Base-by-base conservation (phyloP, 352 stramenopile genomes). In the Pythium vanterpoolii region DNA sequence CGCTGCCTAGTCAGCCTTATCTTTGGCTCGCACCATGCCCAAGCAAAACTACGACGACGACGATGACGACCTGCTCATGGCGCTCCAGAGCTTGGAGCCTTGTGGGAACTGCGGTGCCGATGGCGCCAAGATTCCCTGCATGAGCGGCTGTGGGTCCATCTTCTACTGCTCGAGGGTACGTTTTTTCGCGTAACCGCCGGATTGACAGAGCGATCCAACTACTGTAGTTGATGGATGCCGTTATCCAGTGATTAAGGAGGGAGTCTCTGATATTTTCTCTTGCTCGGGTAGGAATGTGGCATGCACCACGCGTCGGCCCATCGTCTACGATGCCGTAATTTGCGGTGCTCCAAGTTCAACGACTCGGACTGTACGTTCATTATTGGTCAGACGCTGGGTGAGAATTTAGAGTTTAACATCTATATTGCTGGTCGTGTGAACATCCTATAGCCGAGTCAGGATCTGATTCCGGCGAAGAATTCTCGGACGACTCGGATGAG, bases 341-440 rank as follows among this genome's bases (percentile, higher is more conserved):
- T 95, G 54, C 83, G 85, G 6, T 95, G 81, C 67, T 92, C 85
- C 58, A 95, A 95, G 69, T 95, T 95, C 44, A 93, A 95, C 62
- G 85, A 95, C 74, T 90, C 82, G 50, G 83, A 93, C 49, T 93
- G 83, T 93, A 85, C 50, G 83, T 63, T 26, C n/a, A 9, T 31
- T 50, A 30, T 38, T 4, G 5, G 13, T 59, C 44, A 16, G 42
- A 33, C 27, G 18, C 28, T 14, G 43, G 31, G 40, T n/a, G n/a
- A n/a, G n/a, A n/a, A n/a, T n/a, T n/a, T n/a, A n/a, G n/a, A n/a
- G n/a, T 36, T 18, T 52, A n/a, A 48, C 27, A 16, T 24, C 34
- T 36, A 30, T 53, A n/a, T 46, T 50, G n/a, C 18, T 28, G 46
- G 19, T 46, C 19, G n/a, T n/a, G n/a, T n/a, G n/a, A n/a, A n/a